Evolutionary conservation across 495 filamentous ascomycete species (phyloP).

Genomic region (Aspergillus mulundensis): DNA sequence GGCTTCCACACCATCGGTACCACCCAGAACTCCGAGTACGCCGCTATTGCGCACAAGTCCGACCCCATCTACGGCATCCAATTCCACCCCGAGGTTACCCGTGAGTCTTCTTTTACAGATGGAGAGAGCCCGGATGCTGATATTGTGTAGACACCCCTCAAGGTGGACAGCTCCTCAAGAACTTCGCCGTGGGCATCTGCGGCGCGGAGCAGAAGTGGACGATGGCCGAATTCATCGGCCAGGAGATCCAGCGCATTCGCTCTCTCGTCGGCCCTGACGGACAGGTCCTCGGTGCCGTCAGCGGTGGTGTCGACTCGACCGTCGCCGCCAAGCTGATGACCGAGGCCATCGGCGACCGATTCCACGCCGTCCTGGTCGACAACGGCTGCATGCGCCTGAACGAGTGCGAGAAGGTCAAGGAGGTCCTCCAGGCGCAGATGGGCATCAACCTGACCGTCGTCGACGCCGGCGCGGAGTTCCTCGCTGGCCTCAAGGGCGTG

Average conservation of each 20-base stretch:
- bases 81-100: constrained; percentile 81
- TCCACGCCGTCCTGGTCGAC: constrained; percentile 85
- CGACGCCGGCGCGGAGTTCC: constrained; percentile 72
- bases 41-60: constrained; percentile 70
- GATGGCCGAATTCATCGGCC: constrained; percentile 74
- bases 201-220: constrained; percentile 69
- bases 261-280: constrained; percentile 71
- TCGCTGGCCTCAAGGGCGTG: constrained; percentile 69
- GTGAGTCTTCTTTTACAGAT: neutral
- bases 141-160: constrained; percentile 44
- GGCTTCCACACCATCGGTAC: constrained; percentile 69
- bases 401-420: constrained; percentile 74
- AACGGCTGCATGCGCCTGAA: constrained; percentile 85
- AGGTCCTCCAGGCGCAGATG: constrained; percentile 69
- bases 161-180: constrained; percentile 52
- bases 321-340: constrained; percentile 83
- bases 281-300: constrained; percentile 81
- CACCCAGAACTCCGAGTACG: constrained; percentile 70
- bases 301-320: constrained; percentile 89
- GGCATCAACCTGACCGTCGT: constrained; percentile 89
- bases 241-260: constrained; percentile 73
- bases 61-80: constrained; percentile 66
- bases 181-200: constrained; percentile 82
- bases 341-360: constrained; percentile 77
- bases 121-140: neutral